Evolutionary conservation across 169 alveolate species (phyloP), one percentile per base, ranked within the genome.

Genomic region (Pseudocohnilembus persalinus): DNA sequence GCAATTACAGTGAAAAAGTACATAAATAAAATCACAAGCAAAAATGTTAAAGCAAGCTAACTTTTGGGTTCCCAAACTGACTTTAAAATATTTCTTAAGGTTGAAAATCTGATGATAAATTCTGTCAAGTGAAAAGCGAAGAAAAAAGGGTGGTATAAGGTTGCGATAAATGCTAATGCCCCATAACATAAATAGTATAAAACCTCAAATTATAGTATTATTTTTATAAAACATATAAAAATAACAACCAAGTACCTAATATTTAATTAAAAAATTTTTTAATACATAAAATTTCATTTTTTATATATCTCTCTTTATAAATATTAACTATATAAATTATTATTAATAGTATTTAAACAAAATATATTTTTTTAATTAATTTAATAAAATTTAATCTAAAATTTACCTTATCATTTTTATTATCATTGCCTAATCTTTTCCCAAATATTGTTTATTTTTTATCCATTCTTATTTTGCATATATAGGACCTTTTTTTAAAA

Each of bases 111-210:
- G 27, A 87, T 88, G 11, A 95, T 89, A 27, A 92, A 85, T 75
- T 93, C 96, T 1, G 92, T 88, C 75, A 93, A 82, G 77, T 93
- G 95, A 77, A 92, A 95, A 24, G 95, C 84, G 84, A 91, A 93
- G 88, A 92, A 95, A 83, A 95, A 93, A n/a, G 94, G 94, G 83
- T 95, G 96, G 31, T 65, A 81, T 64, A 88, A 82, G 1, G 92
- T 32, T 0, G 95, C 97, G 76, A 93, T 81, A 65, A 92, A 85
- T 31, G 96, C 90, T 29, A 95, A 83, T 31, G 90, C 33, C 77
- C 93, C 87, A 81, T 88, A 92, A 1, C 93, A 84, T 29, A 92
- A 79, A 34, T 91, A 84, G 88, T 93, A 93, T 32, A 93, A 76
- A 20, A 93, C 87, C 74, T 82, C 81, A 30, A 87, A 76, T 33